Percentiles rank a stretch among this genome's conserved stretches.
Evolutionary conservation across 129 eudicot genomes (phyloP).

Genomic region (Flaveria ramosissima): DNA sequence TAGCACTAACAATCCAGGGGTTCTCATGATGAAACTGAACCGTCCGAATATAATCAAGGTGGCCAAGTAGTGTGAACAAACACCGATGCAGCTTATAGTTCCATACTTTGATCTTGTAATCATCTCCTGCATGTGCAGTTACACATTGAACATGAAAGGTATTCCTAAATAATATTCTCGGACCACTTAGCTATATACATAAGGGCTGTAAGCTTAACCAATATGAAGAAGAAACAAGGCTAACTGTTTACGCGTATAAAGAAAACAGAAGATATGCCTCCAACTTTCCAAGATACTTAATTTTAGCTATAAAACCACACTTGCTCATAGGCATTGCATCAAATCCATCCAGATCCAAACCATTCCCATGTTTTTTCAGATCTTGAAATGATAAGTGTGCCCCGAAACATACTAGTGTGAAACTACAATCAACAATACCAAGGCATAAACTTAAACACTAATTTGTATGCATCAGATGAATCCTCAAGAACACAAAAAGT

Average conservation of each 20-base stretch:
- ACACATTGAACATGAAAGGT: constrained; percentile 15
- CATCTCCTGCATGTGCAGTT: constrained; percentile 63
- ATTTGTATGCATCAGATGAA: constrained; percentile 3
- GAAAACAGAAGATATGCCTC: background rate
- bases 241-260: background rate
- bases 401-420: background rate
- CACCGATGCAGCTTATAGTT: constrained; percentile 84
- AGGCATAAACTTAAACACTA: constrained; percentile 5
- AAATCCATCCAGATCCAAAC: constrained; percentile 23
- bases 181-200: background rate
- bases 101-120: constrained; percentile 88
- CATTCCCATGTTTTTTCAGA: constrained; percentile 5
- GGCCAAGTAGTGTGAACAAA: constrained; percentile 79
- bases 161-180: background rate
- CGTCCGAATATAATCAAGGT: constrained; percentile 81
- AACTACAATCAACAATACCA: constrained; percentile 4
- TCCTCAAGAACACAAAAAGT: constrained; percentile 3
- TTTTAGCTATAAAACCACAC: constrained; percentile 18
- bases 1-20: constrained; percentile 94
- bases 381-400: background rate
- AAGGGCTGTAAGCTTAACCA: background rate
- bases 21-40: constrained; percentile 84
- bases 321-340: constrained; percentile 14
- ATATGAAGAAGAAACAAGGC: background rate
- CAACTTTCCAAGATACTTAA: constrained; percentile 1